Conservation (phyloP, 148 eudicot species). For the Arctostaphylos glauca region DNA sequence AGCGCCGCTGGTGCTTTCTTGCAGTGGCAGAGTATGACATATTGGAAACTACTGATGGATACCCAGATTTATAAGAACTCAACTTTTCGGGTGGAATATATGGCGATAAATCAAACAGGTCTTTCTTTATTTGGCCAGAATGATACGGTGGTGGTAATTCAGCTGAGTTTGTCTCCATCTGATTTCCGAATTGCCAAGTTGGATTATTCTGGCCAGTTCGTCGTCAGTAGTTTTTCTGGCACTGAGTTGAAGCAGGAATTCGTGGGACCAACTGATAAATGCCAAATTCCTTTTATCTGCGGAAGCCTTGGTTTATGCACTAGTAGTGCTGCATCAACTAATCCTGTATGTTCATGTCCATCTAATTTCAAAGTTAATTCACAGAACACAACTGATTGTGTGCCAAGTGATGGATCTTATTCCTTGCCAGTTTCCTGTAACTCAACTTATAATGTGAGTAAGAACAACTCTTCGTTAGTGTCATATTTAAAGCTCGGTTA, state of each 20-base stretch:
- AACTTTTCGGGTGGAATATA: constrained; percentile 40
- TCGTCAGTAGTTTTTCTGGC: constrained; percentile 43
- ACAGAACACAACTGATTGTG: constrained; percentile 32
- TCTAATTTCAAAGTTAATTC: constrained; percentile 36
- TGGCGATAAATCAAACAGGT: constrained; percentile 54
- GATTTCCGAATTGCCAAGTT: constrained; percentile 54
- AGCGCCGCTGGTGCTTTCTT: constrained; percentile 45
- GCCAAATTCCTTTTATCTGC: constrained; percentile 55
- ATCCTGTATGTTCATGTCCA: constrained; percentile 62
- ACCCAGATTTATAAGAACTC: constrained; percentile 39
- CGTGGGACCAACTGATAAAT: constrained; percentile 46
- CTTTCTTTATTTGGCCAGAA: constrained; percentile 45
- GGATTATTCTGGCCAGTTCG: constrained; percentile 49
- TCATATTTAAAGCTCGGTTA: constrained; percentile 44
- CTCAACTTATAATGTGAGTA: constrained; percentile 23
- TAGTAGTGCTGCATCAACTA: constrained; percentile 16
- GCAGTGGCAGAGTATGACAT: constrained; percentile 54
- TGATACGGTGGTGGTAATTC: constrained; percentile 42
- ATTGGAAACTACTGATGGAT: constrained; percentile 73
- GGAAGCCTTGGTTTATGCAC: constrained; percentile 59
- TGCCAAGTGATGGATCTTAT: constrained; percentile 42
- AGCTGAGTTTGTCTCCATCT: constrained; percentile 35
- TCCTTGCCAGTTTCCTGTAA: constrained; percentile 50
- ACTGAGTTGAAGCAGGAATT: constrained; percentile 35
- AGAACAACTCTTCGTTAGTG: constrained; percentile 19